Evolutionary conservation across 768 basidiomycete species (phyloP).

Genomic region (Jaapia argillacea): DNA sequence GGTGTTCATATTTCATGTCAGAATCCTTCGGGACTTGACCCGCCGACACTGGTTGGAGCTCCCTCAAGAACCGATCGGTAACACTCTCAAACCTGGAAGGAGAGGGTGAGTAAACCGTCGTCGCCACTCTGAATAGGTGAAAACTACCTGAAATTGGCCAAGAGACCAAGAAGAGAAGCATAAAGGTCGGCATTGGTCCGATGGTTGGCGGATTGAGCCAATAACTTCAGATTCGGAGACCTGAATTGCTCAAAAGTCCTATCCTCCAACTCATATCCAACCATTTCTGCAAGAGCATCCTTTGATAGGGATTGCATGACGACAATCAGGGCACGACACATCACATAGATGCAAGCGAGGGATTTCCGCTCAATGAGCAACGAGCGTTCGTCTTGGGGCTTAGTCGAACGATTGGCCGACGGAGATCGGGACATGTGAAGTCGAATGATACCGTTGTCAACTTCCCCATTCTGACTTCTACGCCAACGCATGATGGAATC

Average conservation of each 20-base stretch:
- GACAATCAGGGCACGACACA: conserved; percentile 78
- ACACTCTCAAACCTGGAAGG: conserved; percentile 71
- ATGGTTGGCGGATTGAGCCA: conserved; percentile 64
- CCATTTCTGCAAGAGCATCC: conserved; percentile 66
- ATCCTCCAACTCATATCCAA: conserved; percentile 79
- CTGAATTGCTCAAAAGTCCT: conserved; percentile 82
- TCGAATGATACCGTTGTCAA: conserved; percentile 34
- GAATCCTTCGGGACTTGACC: conserved; percentile 72
- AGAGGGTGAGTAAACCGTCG: not conserved
- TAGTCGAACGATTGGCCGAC: conserved; percentile 19
- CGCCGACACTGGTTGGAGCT: conserved; percentile 64
- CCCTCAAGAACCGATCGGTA: conserved; percentile 83
- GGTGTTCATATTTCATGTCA: conserved; percentile 76
- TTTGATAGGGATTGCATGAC: conserved; percentile 65
- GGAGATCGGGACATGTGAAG: conserved; percentile 35
- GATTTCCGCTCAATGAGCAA: conserved; percentile 63
- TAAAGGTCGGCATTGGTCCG: conserved; percentile 75
- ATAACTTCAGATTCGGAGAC: conserved; percentile 56
- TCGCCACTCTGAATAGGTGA: not conserved
- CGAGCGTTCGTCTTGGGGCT: conserved; percentile 36
- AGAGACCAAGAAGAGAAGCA: conserved; percentile 73
- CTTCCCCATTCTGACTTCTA: conserved; percentile 58
- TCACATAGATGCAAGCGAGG: conserved; percentile 82
- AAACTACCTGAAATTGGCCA: conserved; percentile 70
- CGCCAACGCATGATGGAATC: conserved; percentile 87